Base-by-base conservation (phyloP, 352 stramenopile species). In the Bremia lactucae region DNA sequence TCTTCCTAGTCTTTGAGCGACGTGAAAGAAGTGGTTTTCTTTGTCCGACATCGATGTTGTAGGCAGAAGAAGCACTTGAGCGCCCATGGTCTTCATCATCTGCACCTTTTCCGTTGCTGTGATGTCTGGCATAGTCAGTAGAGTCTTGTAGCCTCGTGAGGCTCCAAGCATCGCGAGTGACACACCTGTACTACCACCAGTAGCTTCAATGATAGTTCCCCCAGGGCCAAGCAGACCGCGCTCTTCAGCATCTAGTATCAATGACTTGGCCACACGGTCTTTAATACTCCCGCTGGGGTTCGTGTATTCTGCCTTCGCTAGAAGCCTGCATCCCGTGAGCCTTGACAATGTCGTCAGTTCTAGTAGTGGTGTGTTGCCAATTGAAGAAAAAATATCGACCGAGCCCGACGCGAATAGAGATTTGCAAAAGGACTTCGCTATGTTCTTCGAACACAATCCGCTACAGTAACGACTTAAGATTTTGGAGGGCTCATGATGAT, bases 261-360 rank as follows among this genome's bases (percentile, higher is more conserved):
- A 79, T n/a, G 66, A 85, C 34, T 94, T 83, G 31, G 86, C 87
- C 8, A 95, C 90, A 21, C 92, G 88, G 64, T 97, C 92, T 65
- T 97, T 98, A 50, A 97, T 85, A 18, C 71, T 94, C 8, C 91
- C 92, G 48, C 87, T 87, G 14, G 94, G 94, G 54, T 97, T 97
- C 52, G 82, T 62, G 43, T 72, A 88, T 63, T 91, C 78, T 14
- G 75, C 75, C 52, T 91, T 91, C 44, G 62, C 78, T 21, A 83
- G 74, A 45, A 91, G 77, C 46, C 68, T 82, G 65, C 75, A 86
- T 3, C 65, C 62, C 2, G 78, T 91, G 33, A 87, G 65, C 35
- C 61, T 58, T 1, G 74, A 85, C 18, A 87, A 42, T 18, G 62
- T 72, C 31, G 67, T 71, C 34, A 91, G 64, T 49, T 87, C 64